Percentiles rank a stretch among this genome's conserved stretches.
phyloP scores from a whole-genome alignment of 345 rosid species.

The Raphanus sativus region DNA sequence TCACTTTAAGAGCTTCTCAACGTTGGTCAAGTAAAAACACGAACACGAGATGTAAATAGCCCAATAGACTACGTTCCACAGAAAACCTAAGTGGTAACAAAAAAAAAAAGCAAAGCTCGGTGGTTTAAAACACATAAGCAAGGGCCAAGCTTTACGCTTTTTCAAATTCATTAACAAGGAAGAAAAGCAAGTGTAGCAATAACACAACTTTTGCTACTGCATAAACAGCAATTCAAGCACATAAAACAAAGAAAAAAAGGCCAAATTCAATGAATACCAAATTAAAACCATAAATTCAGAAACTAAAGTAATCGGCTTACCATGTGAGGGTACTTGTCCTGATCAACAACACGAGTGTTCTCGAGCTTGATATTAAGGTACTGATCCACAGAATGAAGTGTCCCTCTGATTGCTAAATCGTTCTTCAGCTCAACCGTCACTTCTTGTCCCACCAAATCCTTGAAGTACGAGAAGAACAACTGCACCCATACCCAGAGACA shows the following conservation, averaged over 20 bases:
- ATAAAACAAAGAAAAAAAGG: not conserved
- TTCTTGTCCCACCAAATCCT: constrained; percentile 98
- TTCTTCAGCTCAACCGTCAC: constrained; percentile 99
- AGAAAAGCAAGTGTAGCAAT: not conserved
- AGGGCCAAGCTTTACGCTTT: too few species aligned
- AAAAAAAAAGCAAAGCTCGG: too few species aligned
- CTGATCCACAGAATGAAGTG: constrained; percentile 99
- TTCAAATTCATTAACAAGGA: not conserved
- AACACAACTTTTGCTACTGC: not conserved
- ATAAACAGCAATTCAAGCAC: constrained; percentile 3
- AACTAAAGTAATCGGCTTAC: constrained; percentile 37
- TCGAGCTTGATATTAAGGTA: constrained; percentile 99
- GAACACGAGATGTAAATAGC: not conserved
- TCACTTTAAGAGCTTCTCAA: not conserved
- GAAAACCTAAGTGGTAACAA: too few species aligned
- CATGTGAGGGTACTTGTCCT: constrained; percentile 99
- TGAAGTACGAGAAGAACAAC: constrained; percentile 99
- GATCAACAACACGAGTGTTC: constrained; percentile 98
- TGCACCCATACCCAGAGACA: constrained; percentile 38
- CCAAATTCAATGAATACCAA: too few species aligned
- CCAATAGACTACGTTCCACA: not conserved
- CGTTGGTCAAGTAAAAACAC: not conserved
- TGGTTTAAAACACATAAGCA: too few species aligned
- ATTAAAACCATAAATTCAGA: constrained; percentile 6
- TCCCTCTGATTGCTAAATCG: constrained; percentile 96